Evolutionary conservation across 1,284 basidiomycete species (phyloP).

Genomic region (Jaminaea rosea): DNA sequence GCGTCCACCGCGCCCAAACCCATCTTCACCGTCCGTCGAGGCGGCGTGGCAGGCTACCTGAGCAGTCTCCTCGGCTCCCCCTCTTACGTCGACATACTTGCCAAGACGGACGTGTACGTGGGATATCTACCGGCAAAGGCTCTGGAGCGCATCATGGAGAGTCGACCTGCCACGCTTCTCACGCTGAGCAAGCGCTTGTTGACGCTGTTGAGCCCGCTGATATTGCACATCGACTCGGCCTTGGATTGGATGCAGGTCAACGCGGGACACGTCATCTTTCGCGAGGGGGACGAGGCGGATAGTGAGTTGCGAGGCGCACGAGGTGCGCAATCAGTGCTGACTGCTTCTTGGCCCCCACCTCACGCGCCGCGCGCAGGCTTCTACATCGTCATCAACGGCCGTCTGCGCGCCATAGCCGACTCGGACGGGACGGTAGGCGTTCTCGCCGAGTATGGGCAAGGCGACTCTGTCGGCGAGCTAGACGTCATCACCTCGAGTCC

Average conservation of each 20-base stretch:
- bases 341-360: too few relatives aligned
- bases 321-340: too few relatives aligned
- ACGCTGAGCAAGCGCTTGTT: constrained; percentile 94
- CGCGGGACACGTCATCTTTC: constrained; percentile 81
- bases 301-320: too few relatives aligned
- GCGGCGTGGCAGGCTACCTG: constrained; percentile 96
- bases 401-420: constrained; percentile 67
- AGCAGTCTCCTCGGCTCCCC: constrained; percentile 82
- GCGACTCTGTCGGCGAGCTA: constrained; percentile 63
- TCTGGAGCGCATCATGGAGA: constrained; percentile 80
- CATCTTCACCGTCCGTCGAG: constrained; percentile 79
- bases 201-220: constrained; percentile 83
- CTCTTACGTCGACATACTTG: constrained; percentile 89
- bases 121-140: constrained; percentile 84
- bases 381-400: constrained; percentile 94
- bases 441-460: constrained; percentile 87
- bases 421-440: constrained; percentile 64
- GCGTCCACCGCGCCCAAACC: constrained; percentile 6
- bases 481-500: constrained; percentile 92
- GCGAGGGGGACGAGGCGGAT: constrained; percentile 77
- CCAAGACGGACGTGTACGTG: constrained; percentile 94
- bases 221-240: constrained; percentile 91
- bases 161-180: constrained; percentile 83
- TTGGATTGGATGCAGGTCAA: constrained; percentile 97
- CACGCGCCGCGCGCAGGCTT: too few relatives aligned